Base-by-base conservation (phyloP, 257 asterid species). In the Cordia subcordata region DNA sequence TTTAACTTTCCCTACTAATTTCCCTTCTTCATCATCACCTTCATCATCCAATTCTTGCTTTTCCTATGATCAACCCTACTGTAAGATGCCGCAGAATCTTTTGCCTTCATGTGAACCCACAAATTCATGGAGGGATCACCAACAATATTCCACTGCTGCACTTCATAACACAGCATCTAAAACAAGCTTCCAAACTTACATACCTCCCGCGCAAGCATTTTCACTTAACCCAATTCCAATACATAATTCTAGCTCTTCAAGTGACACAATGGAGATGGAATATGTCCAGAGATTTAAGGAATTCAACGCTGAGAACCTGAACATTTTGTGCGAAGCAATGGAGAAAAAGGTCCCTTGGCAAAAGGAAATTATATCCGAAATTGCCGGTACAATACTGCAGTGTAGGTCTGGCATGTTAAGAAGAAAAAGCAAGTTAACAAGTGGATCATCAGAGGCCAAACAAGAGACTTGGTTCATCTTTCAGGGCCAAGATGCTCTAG, bases 381-480 rank as follows among this genome's bases (percentile, higher is more conserved):
- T 91, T 6, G 80, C 80, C 0, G 89, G 82, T 22, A 80, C 94
- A 0, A 50, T 91, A 16, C 72, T 87, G 22, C 89, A 82, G 57
- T 91, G 90, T 79, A 67, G 98, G 62, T 87, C 96, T 0, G 81
- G 91, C 18, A 85, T 81, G 94, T 33, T 77, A 20, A 69, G 68
- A 50, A 75, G 96, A 63, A 85, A 74, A 66, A 68, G 53, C 11
- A 66, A 21, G 11, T 0, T 1, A 0, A 38, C 13, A 15, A 37
- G 12, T 23, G 49, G 14, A 4, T 19, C 55, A n/a, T 27, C 35
- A 19, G 69, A 27, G 15, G 51, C 17, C 3, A 90, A 81, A 68
- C 83, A 85, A 61, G 98, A 87, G 22, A 82, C 92, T 1, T 91
- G 98, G 98, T 42, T 91, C 11, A 56, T 80, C 44, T 91, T 87